Conservation (phyloP, 768 basidiomycete genomes). For the Boletus pseudo-olivaceus region DNA sequence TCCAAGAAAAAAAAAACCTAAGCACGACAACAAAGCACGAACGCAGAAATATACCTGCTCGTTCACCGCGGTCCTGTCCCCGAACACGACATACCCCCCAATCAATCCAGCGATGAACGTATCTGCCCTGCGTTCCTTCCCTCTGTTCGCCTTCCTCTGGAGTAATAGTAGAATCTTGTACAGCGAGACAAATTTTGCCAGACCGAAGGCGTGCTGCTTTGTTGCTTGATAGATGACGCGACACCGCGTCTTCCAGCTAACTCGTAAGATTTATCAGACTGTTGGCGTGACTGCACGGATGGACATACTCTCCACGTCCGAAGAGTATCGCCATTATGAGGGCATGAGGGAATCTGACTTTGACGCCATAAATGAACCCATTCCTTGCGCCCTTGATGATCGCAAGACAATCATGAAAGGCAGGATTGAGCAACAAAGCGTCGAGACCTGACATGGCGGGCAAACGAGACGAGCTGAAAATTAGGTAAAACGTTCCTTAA, state of each 20-base stretch:
- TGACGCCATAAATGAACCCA: slow-evolving; percentile 86
- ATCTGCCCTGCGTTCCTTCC: slow-evolving; percentile 78
- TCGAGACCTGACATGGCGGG: slow-evolving; percentile 25
- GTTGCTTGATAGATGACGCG: slow-evolving; percentile 77
- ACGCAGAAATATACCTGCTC: slow-evolving; percentile 69
- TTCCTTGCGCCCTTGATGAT: slow-evolving; percentile 94
- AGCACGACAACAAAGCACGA: slow-evolving; percentile 8
- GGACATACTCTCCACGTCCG: slow-evolving; percentile 81
- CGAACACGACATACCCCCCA: slow-evolving; percentile 88
- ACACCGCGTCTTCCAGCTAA: slow-evolving; percentile 69
- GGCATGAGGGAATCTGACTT: slow-evolving; percentile 94
- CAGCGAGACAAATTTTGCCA: slow-evolving; percentile 90
- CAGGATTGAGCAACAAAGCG: slow-evolving; percentile 49
- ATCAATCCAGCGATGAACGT: slow-evolving; percentile 91
- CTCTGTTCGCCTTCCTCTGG: slow-evolving; percentile 77
- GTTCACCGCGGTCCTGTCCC: slow-evolving; percentile 82
- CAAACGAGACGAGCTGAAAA: neutral
- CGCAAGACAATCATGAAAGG: slow-evolving; percentile 85
- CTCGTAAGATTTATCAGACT: slow-evolving; percentile 8
- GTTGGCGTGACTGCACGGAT: neutral
- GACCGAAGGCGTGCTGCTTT: slow-evolving; percentile 84
- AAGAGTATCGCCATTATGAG: slow-evolving; percentile 95
- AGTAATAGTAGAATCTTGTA: slow-evolving; percentile 86
- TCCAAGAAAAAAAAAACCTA: slow-evolving; percentile 28
- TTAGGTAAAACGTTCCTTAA: neutral